Evolutionary conservation across 176 grass and related monocot genomes (phyloP).

Genomic region (Hsuehochloa calcarea): DNA sequence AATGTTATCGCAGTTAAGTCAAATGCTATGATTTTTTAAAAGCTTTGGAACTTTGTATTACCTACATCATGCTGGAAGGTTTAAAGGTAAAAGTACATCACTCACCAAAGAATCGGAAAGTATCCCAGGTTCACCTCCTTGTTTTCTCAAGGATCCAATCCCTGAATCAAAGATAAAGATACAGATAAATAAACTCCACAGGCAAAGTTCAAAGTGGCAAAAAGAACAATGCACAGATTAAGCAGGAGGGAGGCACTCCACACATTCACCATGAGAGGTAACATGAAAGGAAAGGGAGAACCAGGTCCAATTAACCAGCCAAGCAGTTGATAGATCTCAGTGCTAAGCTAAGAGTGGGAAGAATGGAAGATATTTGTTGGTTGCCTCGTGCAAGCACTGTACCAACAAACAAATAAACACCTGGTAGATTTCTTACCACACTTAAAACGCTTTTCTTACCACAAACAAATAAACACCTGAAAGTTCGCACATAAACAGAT

Average conservation of each 20-base stretch:
- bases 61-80: not conserved
- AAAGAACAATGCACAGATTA: not conserved
- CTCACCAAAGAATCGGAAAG: conserved; percentile 18
- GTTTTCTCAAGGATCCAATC: conserved; percentile 1
- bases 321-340: not conserved
- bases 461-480: too few relatives aligned
- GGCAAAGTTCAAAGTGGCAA: not conserved
- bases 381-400: not conserved
- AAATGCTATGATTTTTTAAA: not conserved
- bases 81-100: not conserved
- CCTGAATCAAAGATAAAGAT: conserved; percentile 19
- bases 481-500: not conserved
- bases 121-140: not conserved
- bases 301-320: not conserved
- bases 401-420: not conserved
- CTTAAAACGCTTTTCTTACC: too few relatives aligned
- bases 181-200: not conserved
- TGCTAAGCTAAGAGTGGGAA: not conserved
- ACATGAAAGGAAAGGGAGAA: not conserved
- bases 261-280: not conserved
- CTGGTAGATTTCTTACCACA: too few relatives aligned
- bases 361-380: not conserved
- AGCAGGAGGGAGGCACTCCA: not conserved
- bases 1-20: not conserved
- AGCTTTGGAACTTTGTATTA: not conserved